These are phyloP conservation scores for Penicillium argentinense DNA, from an alignment of 495 filamentous ascomycete species.

Conservation along the genomic window DNA sequence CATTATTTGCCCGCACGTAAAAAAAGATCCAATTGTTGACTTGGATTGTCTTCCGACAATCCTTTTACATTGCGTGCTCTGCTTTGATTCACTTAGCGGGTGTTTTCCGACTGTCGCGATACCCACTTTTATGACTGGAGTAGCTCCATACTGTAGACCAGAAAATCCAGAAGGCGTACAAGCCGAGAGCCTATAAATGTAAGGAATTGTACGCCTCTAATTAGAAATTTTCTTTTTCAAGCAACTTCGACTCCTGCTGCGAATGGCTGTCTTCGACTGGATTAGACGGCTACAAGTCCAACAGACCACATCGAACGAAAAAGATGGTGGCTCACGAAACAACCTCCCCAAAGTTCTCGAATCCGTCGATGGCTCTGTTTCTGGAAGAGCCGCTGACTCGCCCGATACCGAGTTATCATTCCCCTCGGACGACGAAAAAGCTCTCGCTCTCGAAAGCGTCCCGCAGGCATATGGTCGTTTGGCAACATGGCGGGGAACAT, in stretches of 20 bases:
- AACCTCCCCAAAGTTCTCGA: slow-evolving; percentile 16
- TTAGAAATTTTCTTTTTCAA: neutral
- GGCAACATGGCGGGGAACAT: slow-evolving; percentile 31
- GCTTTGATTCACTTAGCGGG: slow-evolving; percentile 7
- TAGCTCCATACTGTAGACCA: slow-evolving; percentile 12
- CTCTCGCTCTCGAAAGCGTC: slow-evolving; percentile 22
- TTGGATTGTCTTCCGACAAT: no score
- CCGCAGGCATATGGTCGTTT: slow-evolving; percentile 30
- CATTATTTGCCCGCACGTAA: neutral
- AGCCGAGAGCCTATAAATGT: no score
- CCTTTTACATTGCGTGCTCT: slow-evolving; percentile 15
- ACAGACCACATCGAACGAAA: slow-evolving; percentile 6
- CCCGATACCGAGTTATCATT: slow-evolving; percentile 2
- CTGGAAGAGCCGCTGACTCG: slow-evolving; percentile 7
- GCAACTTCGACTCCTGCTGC: no score
- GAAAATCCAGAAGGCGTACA: no score
- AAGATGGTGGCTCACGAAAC: slow-evolving; percentile 1
- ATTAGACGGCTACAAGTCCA: slow-evolving; percentile 15
- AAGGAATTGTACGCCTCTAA: neutral
- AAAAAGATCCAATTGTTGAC: slow-evolving; percentile 4
- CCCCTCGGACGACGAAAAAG: slow-evolving; percentile 19
- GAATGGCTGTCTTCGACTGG: slow-evolving; percentile 20
- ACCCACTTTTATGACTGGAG: slow-evolving; percentile 13
- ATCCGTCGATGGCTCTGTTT: slow-evolving; percentile 19
- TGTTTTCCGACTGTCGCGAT: slow-evolving; percentile 3